phyloP scores from a whole-genome alignment of 2,329 filamentous ascomycete species.

The Botrytis porri region DNA sequence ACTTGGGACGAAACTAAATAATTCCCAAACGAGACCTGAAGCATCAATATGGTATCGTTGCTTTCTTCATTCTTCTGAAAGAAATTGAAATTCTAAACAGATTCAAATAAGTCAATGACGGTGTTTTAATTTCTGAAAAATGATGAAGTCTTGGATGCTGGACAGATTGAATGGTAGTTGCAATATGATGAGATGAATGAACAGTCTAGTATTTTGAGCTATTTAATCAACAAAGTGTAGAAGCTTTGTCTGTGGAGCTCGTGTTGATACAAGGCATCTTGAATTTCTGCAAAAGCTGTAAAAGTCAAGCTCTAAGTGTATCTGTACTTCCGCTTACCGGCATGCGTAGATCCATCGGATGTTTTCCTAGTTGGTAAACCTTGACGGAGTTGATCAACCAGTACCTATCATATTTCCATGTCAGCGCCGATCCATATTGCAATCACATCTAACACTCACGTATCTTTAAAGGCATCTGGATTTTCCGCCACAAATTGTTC shows the following conservation, averaged over 20 bases:
- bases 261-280: rapidly evolving
- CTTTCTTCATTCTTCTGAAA: too few relatives aligned
- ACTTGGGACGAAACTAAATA: too few relatives aligned
- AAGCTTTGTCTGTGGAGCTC: neutral
- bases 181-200: neutral
- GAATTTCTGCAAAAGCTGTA: rapidly evolving
- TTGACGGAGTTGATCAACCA: conserved; percentile 17
- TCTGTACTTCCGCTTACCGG: neutral
- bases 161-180: neutral
- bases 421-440: rapidly evolving
- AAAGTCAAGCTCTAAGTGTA: neutral
- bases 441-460: conserved; percentile 46
- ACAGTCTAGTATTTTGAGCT: neutral
- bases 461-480: conserved; percentile 65
- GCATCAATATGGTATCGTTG: too few relatives aligned
- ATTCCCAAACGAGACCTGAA: too few relatives aligned
- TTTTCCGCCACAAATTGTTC: conserved; percentile 68
- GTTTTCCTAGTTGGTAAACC: neutral
- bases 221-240: too few relatives aligned
- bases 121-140: too few relatives aligned
- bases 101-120: too few relatives aligned
- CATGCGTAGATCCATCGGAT: neutral
- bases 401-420: neutral
- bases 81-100: too few relatives aligned
- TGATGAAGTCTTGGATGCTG: too few relatives aligned